Evolutionary conservation across 2,329 filamentous ascomycete species (phyloP).

Genomic region (Clarireedia hainanense): DNA sequence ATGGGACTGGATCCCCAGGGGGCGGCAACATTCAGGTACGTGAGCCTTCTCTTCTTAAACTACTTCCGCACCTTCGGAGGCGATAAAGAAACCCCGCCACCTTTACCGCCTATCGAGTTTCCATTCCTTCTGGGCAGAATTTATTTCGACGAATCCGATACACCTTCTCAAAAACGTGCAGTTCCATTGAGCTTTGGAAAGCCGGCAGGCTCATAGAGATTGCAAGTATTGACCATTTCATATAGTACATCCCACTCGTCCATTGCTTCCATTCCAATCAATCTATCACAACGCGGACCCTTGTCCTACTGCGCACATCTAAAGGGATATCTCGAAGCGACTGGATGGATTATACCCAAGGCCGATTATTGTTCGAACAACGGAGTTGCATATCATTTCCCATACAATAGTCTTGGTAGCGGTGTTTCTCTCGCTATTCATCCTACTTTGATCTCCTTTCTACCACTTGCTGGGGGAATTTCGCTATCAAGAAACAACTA

Average conservation of each 20-base stretch:
- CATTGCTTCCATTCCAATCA: neutral
- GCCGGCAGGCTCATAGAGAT: no score
- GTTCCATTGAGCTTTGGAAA: constrained; percentile 2
- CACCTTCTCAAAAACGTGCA: neutral
- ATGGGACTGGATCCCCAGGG: no score
- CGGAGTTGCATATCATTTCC: constrained; percentile 23
- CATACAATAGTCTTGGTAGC: constrained; percentile 11
- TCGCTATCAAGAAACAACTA: neutral
- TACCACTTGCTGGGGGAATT: neutral
- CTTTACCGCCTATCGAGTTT: neutral
- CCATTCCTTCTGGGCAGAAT: neutral
- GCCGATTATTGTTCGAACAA: constrained; percentile 21
- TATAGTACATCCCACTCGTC: neutral
- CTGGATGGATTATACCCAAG: constrained; percentile 25
- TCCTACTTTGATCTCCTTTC: neutral
- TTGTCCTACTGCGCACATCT: neutral
- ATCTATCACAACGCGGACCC: neutral
- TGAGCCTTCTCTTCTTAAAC: neutral
- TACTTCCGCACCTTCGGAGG: neutral
- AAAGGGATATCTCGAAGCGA: neutral
- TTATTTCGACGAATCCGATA: neutral
- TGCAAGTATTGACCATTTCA: neutral
- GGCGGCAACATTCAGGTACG: no score
- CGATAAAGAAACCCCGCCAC: neutral
- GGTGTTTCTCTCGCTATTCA: neutral